Evolutionary conservation across 2,329 filamentous ascomycete genomes (phyloP).

Genomic region (Alternaria triticimaculans): DNA sequence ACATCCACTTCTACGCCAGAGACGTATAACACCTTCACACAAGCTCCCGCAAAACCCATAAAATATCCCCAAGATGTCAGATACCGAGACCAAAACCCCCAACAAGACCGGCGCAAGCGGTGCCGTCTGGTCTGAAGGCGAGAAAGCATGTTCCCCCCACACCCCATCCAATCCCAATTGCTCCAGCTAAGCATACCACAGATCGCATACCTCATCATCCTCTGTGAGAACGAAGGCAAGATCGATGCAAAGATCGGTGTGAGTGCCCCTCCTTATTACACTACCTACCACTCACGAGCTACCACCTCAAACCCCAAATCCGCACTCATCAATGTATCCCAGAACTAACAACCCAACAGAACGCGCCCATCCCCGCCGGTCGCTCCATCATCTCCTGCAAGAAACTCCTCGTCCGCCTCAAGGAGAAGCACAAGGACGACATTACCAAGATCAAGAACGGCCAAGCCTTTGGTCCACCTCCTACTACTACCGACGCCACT

Average conservation of each 20-base stretch:
- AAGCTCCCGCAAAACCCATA: neutral
- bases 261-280: neutral
- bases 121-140: constrained; percentile 29
- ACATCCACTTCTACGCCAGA: neutral
- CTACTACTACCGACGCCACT: too few relatives aligned
- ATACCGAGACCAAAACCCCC: constrained; percentile 8
- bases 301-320: neutral
- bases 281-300: neutral
- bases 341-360: constrained; percentile 1
- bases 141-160: constrained; percentile 17
- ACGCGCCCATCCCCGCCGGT: constrained; percentile 30
- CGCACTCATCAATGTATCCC: neutral
- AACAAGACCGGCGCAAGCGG: constrained; percentile 18
- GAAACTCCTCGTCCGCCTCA: constrained; percentile 32
- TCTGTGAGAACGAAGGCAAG: constrained; percentile 26
- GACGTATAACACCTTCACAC: neutral
- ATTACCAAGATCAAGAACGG: constrained; percentile 28
- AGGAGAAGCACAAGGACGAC: constrained; percentile 32
- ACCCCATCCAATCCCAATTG: neutral
- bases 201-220: constrained; percentile 29
- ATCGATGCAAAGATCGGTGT: constrained; percentile 25
- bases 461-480: constrained; percentile 8
- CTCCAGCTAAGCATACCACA: constrained; percentile 3
- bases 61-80: constrained; percentile 6
- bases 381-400: constrained; percentile 34